These are phyloP conservation scores for Lepidium aucheri DNA, from an alignment of 345 rosid species.

Conservation along the genomic window DNA sequence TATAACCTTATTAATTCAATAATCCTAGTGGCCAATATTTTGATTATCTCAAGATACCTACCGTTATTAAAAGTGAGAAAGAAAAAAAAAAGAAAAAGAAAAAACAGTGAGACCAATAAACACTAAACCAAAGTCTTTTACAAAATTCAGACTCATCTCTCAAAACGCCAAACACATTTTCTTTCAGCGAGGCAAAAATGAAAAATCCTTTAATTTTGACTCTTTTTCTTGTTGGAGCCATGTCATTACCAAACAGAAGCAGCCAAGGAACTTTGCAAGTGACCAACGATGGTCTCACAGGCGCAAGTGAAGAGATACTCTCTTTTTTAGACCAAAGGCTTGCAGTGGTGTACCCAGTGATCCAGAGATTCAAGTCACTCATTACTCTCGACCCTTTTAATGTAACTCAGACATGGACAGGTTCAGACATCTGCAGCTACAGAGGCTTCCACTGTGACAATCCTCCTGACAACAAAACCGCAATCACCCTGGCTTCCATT, in stretches of 20 bases:
- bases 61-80: not conserved
- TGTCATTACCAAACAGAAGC: not conserved
- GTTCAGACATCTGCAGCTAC: slow-evolving; percentile 69
- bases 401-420: slow-evolving; percentile 65
- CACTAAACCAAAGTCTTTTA: not conserved
- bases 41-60: not conserved
- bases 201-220: not conserved
- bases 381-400: slow-evolving; percentile 64
- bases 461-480: slow-evolving; percentile 76
- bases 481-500: slow-evolving; percentile 62
- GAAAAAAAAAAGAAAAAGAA: not conserved
- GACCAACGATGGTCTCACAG: not conserved
- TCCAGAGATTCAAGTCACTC: slow-evolving; percentile 65
- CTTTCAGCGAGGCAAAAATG: not conserved
- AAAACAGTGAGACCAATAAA: not conserved
- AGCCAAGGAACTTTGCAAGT: not conserved
- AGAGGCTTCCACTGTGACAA: slow-evolving; percentile 72
- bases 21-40: not conserved
- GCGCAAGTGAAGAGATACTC: slow-evolving; percentile 21
- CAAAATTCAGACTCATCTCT: not conserved
- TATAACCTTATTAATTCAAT: not conserved
- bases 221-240: not conserved
- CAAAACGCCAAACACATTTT: not conserved
- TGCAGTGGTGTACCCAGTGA: slow-evolving; percentile 56
- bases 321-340: slow-evolving; percentile 60